Conservation (phyloP, 192 early-diverging fungal genomes). For the Mycoemilia scoparia region DNA sequence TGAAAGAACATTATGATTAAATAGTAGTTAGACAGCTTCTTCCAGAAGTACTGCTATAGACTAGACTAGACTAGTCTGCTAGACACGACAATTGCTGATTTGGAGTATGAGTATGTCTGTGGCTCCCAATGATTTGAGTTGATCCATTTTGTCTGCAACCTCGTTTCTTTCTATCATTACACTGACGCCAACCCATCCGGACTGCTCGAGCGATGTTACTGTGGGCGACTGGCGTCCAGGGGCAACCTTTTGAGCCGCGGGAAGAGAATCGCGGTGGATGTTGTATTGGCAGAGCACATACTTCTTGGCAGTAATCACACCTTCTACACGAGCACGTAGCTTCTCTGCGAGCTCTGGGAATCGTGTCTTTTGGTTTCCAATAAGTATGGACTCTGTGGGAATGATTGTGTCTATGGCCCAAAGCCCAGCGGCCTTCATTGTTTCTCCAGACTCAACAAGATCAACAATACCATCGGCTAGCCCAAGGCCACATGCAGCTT, state of each 20-base stretch:
- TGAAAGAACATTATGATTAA: too few relatives aligned
- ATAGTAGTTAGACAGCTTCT: too few relatives aligned
- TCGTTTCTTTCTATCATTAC: slow-evolving; percentile 71
- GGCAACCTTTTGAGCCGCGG: slow-evolving; percentile 51
- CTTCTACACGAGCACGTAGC: slow-evolving; percentile 69
- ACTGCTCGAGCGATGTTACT: slow-evolving; percentile 64
- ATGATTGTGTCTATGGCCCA: slow-evolving; percentile 72
- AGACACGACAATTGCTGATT: slow-evolving; percentile 63
- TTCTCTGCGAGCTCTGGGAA: slow-evolving; percentile 62
- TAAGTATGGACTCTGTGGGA: slow-evolving; percentile 71
- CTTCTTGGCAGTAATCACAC: slow-evolving; percentile 70
- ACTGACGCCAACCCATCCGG: slow-evolving; percentile 76
- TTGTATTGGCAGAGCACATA: slow-evolving; percentile 91
- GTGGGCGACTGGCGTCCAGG: slow-evolving; percentile 91
- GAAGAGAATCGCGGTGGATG: slow-evolving; percentile 43
- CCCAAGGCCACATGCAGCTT: slow-evolving; percentile 89
- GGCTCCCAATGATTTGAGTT: slow-evolving; percentile 67
- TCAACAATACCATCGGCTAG: slow-evolving; percentile 87
- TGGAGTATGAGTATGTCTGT: slow-evolving; percentile 75
- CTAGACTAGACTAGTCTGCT: too few relatives aligned
- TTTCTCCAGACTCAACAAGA: slow-evolving; percentile 84
- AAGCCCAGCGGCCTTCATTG: slow-evolving; percentile 97
- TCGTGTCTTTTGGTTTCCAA: slow-evolving; percentile 58
- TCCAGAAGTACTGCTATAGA: too few relatives aligned
- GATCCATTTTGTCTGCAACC: slow-evolving; percentile 79